These are phyloP conservation scores for Gilbertella persicaria DNA, from an alignment of 371 early-diverging fungal species.

Conservation along the genomic window DNA sequence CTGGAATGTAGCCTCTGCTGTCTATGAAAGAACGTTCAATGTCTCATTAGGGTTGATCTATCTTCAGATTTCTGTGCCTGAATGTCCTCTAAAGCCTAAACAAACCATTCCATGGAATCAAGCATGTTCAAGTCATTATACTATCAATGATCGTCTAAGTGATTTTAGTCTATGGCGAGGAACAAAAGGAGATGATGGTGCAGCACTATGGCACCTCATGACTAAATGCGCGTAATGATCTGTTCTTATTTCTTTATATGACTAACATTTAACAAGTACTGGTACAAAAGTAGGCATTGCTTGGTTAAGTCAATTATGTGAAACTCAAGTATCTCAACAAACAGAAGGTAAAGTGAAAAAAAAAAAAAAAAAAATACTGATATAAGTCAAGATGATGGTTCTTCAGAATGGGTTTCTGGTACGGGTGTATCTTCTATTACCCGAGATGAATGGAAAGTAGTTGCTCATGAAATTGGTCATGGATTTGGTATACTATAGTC, in stretches of 20 bases:
- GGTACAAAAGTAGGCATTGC: constrained; percentile 93
- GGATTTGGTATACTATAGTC: constrained; percentile 62
- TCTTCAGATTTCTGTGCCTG: constrained; percentile 66
- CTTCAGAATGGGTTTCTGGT: constrained; percentile 71
- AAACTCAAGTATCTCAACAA: constrained; percentile 54
- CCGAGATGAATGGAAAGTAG: constrained; percentile 91
- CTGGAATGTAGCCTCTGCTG: constrained; percentile 79
- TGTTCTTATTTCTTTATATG: neutral
- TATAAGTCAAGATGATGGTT: constrained; percentile 34
- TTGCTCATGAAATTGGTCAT: constrained; percentile 95
- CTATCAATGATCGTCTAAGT: constrained; percentile 79
- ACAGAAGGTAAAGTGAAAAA: constrained; percentile 46
- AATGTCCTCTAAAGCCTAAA: constrained; percentile 54
- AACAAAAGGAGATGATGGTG: constrained; percentile 62
- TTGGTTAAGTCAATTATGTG: constrained; percentile 86
- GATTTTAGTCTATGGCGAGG: constrained; percentile 94
- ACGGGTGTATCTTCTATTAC: constrained; percentile 87
- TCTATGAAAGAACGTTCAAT: constrained; percentile 90
- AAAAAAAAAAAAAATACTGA: constrained; percentile 8
- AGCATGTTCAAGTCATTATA: constrained; percentile 68
- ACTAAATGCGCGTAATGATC: constrained; percentile 72
- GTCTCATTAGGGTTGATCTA: constrained; percentile 84
- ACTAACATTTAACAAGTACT: constrained; percentile 38
- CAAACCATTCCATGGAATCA: constrained; percentile 75
- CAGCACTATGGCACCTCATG: constrained; percentile 94